These are phyloP conservation scores for Linnemannia zychae DNA, from an alignment of 192 early-diverging fungal genomes.

Conservation along the genomic window DNA sequence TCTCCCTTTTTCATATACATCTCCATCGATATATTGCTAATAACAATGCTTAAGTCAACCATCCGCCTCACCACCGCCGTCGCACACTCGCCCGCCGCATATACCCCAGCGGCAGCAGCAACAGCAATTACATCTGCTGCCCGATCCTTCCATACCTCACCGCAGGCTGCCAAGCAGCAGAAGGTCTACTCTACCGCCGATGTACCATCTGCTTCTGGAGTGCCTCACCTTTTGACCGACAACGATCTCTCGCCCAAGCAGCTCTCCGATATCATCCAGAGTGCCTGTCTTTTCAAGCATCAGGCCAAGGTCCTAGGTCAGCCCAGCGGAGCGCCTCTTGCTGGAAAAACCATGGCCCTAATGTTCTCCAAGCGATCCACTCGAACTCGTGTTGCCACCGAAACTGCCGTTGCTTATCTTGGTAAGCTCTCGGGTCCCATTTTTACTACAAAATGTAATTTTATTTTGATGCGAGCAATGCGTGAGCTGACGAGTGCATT, in stretches of 20 bases:
- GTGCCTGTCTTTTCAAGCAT: conserved; percentile 86
- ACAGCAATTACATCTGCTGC: conserved; percentile 7
- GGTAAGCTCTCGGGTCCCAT: conserved; percentile 60
- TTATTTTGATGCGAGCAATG: too few relatives aligned
- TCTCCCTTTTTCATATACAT: too few relatives aligned
- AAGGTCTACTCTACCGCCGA: conserved; percentile 35
- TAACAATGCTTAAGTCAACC: conserved; percentile 37
- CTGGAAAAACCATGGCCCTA: conserved; percentile 91
- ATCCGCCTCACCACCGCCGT: conserved; percentile 19
- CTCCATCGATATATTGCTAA: background rate
- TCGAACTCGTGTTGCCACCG: conserved; percentile 95
- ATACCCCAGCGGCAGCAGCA: background rate
- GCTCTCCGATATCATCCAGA: conserved; percentile 82
- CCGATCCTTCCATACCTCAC: conserved; percentile 22
- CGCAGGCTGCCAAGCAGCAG: background rate
- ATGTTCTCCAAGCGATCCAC: conserved; percentile 97
- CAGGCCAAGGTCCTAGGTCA: conserved; percentile 72
- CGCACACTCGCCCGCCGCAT: background rate
- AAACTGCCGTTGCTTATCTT: conserved; percentile 90
- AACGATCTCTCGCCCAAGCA: conserved; percentile 84
- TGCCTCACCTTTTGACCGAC: conserved; percentile 82
- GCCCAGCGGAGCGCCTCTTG: conserved; percentile 67
- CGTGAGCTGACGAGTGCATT: background rate
- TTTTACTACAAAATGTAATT: too few relatives aligned
- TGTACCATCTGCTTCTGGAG: conserved; percentile 32